Percentiles rank a stretch among this genome's conserved stretches.
Conservation (phyloP, 441 rosid genomes). For the Adansonia grandidieri region DNA sequence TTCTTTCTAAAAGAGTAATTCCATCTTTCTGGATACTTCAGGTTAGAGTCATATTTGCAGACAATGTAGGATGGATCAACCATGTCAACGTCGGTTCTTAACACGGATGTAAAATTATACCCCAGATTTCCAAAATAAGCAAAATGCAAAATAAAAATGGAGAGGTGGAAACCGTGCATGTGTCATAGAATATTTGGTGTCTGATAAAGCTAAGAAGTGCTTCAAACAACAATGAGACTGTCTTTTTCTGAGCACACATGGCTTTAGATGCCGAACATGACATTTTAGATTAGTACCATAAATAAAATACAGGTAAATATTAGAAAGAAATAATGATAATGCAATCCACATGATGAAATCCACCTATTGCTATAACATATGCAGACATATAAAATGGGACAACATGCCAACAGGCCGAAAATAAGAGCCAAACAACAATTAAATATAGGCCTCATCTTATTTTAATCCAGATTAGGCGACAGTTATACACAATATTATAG, state of each 20-base stretch:
- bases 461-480: conserved; percentile 34
- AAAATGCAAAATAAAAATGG: background rate
- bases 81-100: background rate
- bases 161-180: conserved; percentile 2
- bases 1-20: background rate
- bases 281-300: conserved; percentile 17
- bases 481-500: conserved; percentile 30
- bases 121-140: conserved; percentile 5
- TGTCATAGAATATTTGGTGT: conserved; percentile 5
- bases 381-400: conserved; percentile 30
- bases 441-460: conserved; percentile 29
- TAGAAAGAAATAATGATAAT: conserved; percentile 20
- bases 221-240: conserved; percentile 19
- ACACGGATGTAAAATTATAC: background rate
- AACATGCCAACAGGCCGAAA: conserved; percentile 36
- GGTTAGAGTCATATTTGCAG: background rate
- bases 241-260: conserved; percentile 12
- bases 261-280: conserved; percentile 22
- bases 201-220: conserved; percentile 20
- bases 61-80: background rate
- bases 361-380: conserved; percentile 1
- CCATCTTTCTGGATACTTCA: background rate
- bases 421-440: conserved; percentile 32
- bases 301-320: conserved; percentile 17
- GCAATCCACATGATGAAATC: conserved; percentile 38